phyloP scores from a whole-genome alignment of 2,329 filamentous ascomycete species.

The Hypomyces rosellus region DNA sequence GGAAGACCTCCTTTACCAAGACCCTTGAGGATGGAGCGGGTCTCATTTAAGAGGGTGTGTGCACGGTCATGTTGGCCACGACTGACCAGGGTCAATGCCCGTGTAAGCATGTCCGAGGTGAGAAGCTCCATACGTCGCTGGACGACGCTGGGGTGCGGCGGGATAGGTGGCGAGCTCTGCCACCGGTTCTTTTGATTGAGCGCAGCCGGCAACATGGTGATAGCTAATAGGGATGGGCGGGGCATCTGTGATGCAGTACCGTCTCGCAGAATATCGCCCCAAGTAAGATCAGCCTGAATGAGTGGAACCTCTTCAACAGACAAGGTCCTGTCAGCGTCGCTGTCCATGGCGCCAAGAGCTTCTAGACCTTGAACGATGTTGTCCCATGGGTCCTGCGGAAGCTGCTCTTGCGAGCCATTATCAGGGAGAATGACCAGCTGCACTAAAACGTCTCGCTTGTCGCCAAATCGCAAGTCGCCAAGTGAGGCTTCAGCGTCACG shows the following conservation, averaged over 20 bases:
- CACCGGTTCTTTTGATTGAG: conserved; percentile 60
- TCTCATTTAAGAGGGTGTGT: conserved; percentile 87
- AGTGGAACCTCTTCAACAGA: conserved; percentile 93
- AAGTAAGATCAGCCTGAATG: conserved; percentile 89
- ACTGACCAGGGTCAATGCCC: conserved; percentile 83
- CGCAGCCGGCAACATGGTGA: conserved; percentile 80
- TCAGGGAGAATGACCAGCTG: conserved; percentile 91
- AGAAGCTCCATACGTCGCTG: conserved; percentile 96
- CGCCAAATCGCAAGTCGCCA: conserved; percentile 88
- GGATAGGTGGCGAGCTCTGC: conserved; percentile 70
- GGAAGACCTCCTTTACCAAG: conserved; percentile 91
- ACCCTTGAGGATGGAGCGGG: conserved; percentile 89
- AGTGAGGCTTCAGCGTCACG: conserved; percentile 88
- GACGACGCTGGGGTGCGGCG: conserved; percentile 89
- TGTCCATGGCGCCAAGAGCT: conserved; percentile 79
- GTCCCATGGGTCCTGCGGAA: conserved; percentile 94
- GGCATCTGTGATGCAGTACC: conserved; percentile 80
- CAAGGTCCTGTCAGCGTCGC: conserved; percentile 72
- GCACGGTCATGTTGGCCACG: conserved; percentile 90
- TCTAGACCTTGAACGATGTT: conserved; percentile 93
- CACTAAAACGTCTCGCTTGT: conserved; percentile 89
- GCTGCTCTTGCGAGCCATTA: conserved; percentile 70
- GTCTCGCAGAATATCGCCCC: conserved; percentile 88
- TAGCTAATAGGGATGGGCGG: conserved; percentile 83
- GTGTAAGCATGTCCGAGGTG: conserved; percentile 94